A percentile compares a stretch with the other conserved stretches of the same genome.
These are phyloP conservation scores for Echium plantagineum DNA, from an alignment of 257 asterid species.

Conservation along the genomic window DNA sequence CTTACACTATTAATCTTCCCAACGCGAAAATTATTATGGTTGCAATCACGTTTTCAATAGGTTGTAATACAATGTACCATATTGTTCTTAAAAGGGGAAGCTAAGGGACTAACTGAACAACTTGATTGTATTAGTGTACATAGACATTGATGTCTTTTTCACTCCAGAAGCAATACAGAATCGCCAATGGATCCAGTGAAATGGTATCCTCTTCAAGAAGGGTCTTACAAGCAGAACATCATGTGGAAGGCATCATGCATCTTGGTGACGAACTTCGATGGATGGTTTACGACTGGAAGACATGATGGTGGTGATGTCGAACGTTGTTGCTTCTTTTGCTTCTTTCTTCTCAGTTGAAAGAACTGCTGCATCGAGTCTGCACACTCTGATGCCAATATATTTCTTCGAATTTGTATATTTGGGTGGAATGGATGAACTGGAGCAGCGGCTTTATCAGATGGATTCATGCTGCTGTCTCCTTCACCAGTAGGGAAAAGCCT, in stretches of 20 bases:
- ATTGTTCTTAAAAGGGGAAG: neutral
- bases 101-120: neutral
- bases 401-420: slow-evolving; percentile 56
- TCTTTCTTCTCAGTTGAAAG: slow-evolving; percentile 68
- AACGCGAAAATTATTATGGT: no score
- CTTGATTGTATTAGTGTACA: neutral
- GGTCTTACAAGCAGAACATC: slow-evolving; percentile 47
- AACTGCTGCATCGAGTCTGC: slow-evolving; percentile 87
- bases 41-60: no score
- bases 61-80: neutral
- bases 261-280: slow-evolving; percentile 51
- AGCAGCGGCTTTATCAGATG: slow-evolving; percentile 57
- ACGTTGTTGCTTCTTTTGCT: slow-evolving; percentile 36
- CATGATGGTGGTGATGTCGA: slow-evolving; percentile 30
- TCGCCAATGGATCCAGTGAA: neutral
- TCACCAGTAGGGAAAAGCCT: slow-evolving; percentile 86
- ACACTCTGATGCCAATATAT: slow-evolving; percentile 71
- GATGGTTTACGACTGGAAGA: slow-evolving; percentile 42
- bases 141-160: no score
- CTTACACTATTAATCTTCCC: no score
- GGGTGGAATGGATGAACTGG: slow-evolving; percentile 98
- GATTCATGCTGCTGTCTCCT: slow-evolving; percentile 34
- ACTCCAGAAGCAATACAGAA: neutral
- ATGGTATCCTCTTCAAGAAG: neutral
- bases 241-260: slow-evolving; percentile 55